Base-by-base conservation (phyloP, 2,329 filamentous ascomycete genomes). In the Teratosphaeria gauchensis region DNA sequence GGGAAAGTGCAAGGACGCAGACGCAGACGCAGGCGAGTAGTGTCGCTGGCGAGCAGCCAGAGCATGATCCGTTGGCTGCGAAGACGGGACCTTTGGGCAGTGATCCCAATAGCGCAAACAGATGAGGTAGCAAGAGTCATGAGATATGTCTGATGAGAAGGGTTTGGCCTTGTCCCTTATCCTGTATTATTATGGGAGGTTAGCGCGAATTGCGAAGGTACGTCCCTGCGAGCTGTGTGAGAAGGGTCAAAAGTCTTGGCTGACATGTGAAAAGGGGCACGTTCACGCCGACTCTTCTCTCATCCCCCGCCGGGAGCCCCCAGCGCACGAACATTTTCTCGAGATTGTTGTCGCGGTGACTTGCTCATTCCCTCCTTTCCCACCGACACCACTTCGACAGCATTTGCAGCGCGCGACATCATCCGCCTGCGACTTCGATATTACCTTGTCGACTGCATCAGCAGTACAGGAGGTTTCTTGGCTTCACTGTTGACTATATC, bases 51-150 rank as follows among this genome's bases (percentile, higher is more conserved):
- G 46, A 54, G 52, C 58, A 59, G 58, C 42, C 48, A 21, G 58
- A 57, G 46, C 58, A 59, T 54, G 58, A 59, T 54, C 54, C 54
- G 33, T 48, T 56, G 35, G 7, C n/a, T 16, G 35, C 35, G 12
- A 12, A 42, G 35, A 42, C 35, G 35, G 12, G 11, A 6, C 4
- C 35, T 12, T 16, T 42, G 35, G 35, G 35, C 35, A 16, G 14
- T 14, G 42, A 48, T 48, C 42, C 42, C n/a, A 21, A 21, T 21
- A 19, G n/a, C 42, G 19, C n/a, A n/a, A 48, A n/a, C 42, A 48
- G 42, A 21, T 48, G 19, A 48, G n/a, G 42, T 48, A 21, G 42
- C 19, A n/a, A 48, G 16, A n/a, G 16, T 21, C 5, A 48, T 19
- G 42, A 48, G 16, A 48, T 19, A 6, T 48, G 42, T 21, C 9